Evolutionary conservation across 2,329 filamentous ascomycete species (phyloP).

Genomic region (Metarhizium brunneum): DNA sequence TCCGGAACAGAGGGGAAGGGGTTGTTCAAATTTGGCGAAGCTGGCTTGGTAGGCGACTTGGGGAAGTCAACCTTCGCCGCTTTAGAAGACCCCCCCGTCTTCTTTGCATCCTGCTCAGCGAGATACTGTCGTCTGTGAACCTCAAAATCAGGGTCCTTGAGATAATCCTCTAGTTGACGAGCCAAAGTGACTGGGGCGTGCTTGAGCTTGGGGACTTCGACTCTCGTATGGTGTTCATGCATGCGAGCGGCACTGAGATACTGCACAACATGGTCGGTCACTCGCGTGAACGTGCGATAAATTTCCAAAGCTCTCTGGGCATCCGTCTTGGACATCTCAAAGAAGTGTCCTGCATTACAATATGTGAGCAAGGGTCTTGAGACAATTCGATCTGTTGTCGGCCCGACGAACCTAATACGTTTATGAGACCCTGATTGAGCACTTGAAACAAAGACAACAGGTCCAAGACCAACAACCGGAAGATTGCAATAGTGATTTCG

Average conservation of each 20-base stretch:
- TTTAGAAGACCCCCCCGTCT: slow-evolving; percentile 32
- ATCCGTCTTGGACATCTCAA: slow-evolving; percentile 93
- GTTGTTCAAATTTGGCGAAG: slow-evolving; percentile 27
- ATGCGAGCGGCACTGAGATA: slow-evolving; percentile 81
- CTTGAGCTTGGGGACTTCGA: slow-evolving; percentile 94
- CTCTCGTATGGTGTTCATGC: slow-evolving; percentile 82
- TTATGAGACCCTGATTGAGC: slow-evolving; percentile 95
- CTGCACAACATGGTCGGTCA: slow-evolving; percentile 87
- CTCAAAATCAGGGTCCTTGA: slow-evolving; percentile 92
- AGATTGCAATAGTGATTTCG: slow-evolving; percentile 91
- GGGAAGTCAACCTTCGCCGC: slow-evolving; percentile 23
- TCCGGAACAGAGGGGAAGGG: slow-evolving; percentile 30
- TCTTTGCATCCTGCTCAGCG: slow-evolving; percentile 70
- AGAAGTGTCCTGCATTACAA: slow-evolving; percentile 69
- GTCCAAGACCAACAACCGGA: slow-evolving; percentile 83
- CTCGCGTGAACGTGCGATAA: slow-evolving; percentile 83
- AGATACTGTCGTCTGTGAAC: slow-evolving; percentile 86
- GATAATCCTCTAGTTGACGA: slow-evolving; percentile 84
- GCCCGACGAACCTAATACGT: slow-evolving; percentile 66
- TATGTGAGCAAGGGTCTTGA: slow-evolving; percentile 7
- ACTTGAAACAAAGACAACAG: slow-evolving; percentile 85
- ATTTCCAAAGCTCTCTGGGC: slow-evolving; percentile 86
- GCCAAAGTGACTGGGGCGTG: slow-evolving; percentile 90
- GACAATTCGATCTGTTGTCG: background rate
- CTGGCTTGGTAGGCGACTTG: slow-evolving; percentile 24